Conservation (phyloP, 192 early-diverging fungal genomes). For the Coemansia furcata region DNA sequence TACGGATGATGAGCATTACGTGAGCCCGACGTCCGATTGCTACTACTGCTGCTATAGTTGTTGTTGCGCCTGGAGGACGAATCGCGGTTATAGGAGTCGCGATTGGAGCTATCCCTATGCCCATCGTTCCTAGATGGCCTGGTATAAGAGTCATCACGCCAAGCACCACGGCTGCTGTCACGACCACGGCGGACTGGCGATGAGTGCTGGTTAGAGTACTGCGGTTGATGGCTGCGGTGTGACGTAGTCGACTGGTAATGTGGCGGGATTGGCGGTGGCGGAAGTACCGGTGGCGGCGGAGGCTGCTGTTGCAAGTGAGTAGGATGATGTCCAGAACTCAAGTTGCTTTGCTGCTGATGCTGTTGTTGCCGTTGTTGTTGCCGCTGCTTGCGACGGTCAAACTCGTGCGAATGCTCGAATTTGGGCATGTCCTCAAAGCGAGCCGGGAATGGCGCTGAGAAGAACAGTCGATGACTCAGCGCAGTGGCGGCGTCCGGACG, state of each 20-base stretch:
- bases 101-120: slow-evolving; percentile 6
- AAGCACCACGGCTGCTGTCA: slow-evolving; percentile 2
- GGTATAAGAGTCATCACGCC: slow-evolving; percentile 28
- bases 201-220: not conserved
- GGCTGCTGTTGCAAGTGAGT: not conserved
- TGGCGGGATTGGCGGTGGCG: slow-evolving; percentile 1
- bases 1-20: slow-evolving; percentile 39
- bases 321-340: not conserved
- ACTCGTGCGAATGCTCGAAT: slow-evolving; percentile 79
- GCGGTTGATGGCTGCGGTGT: slow-evolving; percentile 8
- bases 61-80: slow-evolving; percentile 7
- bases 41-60: not conserved
- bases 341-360: slow-evolving; percentile 2
- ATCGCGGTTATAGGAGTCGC: slow-evolving; percentile 6
- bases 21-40: not conserved
- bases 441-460: slow-evolving; percentile 66
- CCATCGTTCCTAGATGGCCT: slow-evolving; percentile 22
- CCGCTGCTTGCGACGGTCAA: slow-evolving; percentile 59
- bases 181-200: not conserved
- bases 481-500: slow-evolving; percentile 72
- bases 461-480: slow-evolving; percentile 82
- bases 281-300: not conserved
- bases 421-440: slow-evolving; percentile 66
- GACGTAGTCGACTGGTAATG: slow-evolving; percentile 10
- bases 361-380: slow-evolving; percentile 18